phyloP scores from a whole-genome alignment of 306 rosid species.

The Fagus crenata region DNA sequence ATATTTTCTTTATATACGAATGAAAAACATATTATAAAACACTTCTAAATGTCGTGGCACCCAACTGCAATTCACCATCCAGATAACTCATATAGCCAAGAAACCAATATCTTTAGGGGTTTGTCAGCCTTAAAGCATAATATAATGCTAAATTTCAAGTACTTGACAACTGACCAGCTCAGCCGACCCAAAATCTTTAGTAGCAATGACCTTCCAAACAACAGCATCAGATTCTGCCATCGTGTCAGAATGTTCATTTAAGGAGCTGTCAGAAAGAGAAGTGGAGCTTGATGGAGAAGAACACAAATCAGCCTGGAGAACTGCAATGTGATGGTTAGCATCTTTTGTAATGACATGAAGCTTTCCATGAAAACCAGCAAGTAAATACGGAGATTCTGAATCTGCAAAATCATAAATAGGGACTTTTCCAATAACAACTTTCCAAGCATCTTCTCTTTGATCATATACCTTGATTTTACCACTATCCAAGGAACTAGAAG shows the following conservation, averaged over 20 bases:
- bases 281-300: constrained; percentile 39
- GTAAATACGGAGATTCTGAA: constrained; percentile 87
- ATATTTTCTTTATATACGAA: background rate
- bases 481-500: constrained; percentile 68
- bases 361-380: constrained; percentile 84
- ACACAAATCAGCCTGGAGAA: constrained; percentile 55
- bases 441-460: constrained; percentile 80
- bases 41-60: background rate
- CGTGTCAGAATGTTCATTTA: constrained; percentile 38
- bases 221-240: constrained; percentile 55
- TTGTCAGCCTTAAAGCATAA: constrained; percentile 26
- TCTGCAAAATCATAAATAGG: constrained; percentile 76
- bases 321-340: constrained; percentile 56
- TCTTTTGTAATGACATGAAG: constrained; percentile 93
- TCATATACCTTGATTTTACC: constrained; percentile 92
- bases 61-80: background rate
- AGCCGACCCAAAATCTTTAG: constrained; percentile 56
- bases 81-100: constrained; percentile 1
- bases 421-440: constrained; percentile 74
- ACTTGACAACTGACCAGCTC: constrained; percentile 95
- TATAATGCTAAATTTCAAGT: constrained; percentile 55
- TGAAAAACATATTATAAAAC: background rate
- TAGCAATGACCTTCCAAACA: constrained; percentile 66
- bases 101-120: constrained; percentile 6
- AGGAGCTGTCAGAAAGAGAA: constrained; percentile 35